phyloP scores from a whole-genome alignment of 495 filamentous ascomycete species.

The Trichoderma reesei region DNA sequence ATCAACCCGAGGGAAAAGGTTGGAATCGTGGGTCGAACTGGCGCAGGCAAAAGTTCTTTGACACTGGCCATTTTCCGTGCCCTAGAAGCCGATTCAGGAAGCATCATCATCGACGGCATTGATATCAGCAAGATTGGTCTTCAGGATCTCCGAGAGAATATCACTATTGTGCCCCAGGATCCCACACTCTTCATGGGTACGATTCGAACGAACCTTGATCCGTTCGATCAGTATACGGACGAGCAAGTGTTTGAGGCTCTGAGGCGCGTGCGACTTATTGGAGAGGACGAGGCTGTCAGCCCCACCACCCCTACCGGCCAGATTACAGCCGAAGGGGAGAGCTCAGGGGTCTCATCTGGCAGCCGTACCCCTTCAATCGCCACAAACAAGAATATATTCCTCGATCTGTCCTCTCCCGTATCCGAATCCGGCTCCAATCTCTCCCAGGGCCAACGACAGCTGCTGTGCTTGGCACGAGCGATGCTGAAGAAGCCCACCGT shows the following conservation, averaged over 20 bases:
- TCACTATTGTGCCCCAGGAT: slow-evolving; percentile 98
- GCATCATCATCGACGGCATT: slow-evolving; percentile 82
- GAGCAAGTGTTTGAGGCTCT: slow-evolving; percentile 84
- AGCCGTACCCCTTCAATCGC: slow-evolving; percentile 25
- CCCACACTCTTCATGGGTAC: slow-evolving; percentile 96
- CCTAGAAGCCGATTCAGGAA: slow-evolving; percentile 85
- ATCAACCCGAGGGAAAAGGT: slow-evolving; percentile 85
- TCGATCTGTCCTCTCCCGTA: slow-evolving; percentile 72
- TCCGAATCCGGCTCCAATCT: slow-evolving; percentile 92
- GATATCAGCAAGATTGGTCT: slow-evolving; percentile 85
- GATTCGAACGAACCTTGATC: slow-evolving; percentile 89
- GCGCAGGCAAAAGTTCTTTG: slow-evolving; percentile 94
- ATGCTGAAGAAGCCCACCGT: slow-evolving; percentile 87
- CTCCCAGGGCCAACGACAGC: slow-evolving; percentile 92
- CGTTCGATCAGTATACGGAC: slow-evolving; percentile 84
- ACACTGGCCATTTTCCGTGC: slow-evolving; percentile 93
- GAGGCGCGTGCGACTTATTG: slow-evolving; percentile 84
- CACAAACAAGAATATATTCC: slow-evolving; percentile 89
- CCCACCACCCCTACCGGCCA: slow-evolving; percentile 10
- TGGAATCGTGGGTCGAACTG: slow-evolving; percentile 92
- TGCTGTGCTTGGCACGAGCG: slow-evolving; percentile 89
- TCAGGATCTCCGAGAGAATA: slow-evolving; percentile 80
- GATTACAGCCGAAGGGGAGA: slow-evolving; percentile 6
- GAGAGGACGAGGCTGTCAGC: slow-evolving; percentile 37
- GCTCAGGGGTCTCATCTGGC: neutral